Evolutionary conservation across 2,329 filamentous ascomycete genomes (phyloP), one percentile per base, ranked within the genome.

Genomic region (Sphaerulina vaccinii): DNA sequence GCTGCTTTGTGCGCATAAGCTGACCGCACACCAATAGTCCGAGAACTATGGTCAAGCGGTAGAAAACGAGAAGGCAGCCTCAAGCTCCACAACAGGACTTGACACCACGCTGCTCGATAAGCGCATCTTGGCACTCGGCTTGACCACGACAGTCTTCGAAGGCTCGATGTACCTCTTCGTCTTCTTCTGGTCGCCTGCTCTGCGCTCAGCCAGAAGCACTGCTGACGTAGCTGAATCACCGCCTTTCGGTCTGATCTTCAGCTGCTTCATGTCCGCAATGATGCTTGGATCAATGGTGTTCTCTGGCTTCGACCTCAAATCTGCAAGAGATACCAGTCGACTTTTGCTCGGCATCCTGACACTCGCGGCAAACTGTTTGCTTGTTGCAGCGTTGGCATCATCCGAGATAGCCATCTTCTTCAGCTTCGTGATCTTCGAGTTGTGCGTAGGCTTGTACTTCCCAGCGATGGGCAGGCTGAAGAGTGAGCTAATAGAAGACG

Each of bases 121-220:
- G 35, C 72, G 75, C 2, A 75, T 83, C 45, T 62, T 80, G 15
- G 71, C 77, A 1, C 68, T 84, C 3, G 74, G 72, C 2, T 65
- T 83, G 36, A 73, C 76, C 2, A 78, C 79, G 3, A 81, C 75
- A 52, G 75, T 81, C 62, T 83, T 84, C 60, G 82, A 85, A 66
- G 80, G 80, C 16, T 75, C 79, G 22, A 80, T 84, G 72, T 84
- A 83, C 61, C 71, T 84, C 9, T 83, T 83, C 61, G 78, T 84
- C 51, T 84, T 83, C 65, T 83, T 82, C 70, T 83, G 81, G 76
- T 78, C 79, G 0, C 76, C 79, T 1, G 75, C 79, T 2, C 68
- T 84, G n/a, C 76, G 51, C 27, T 52, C 53, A 11, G 45, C 53
- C 33, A 37, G 59, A 56, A 36, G 36, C 5, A 6, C 35, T 1